A percentile compares a stretch with the other conserved stretches of the same genome.
phyloP scores from a whole-genome alignment of 371 early-diverging fungal species.

The Actinomortierella ambigua region DNA sequence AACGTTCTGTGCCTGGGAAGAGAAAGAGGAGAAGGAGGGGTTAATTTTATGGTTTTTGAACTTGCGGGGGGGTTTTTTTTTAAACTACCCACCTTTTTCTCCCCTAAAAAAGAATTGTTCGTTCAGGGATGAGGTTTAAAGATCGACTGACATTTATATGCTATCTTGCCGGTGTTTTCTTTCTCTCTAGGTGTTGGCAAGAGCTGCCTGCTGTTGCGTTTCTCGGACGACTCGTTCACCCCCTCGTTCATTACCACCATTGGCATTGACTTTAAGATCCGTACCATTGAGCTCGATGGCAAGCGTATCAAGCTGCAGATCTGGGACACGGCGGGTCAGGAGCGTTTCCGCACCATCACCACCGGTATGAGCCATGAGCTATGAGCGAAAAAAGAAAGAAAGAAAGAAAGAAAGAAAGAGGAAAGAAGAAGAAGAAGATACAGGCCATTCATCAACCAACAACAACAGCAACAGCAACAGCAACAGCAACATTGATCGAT shows the following conservation, averaged over 20 bases:
- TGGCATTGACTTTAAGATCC: constrained; percentile 99
- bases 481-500: too few relatives aligned
- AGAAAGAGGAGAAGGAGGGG: too few relatives aligned
- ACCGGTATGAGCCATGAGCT: constrained; percentile 60
- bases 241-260: constrained; percentile 98
- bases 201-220: constrained; percentile 96
- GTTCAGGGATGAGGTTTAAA: background rate
- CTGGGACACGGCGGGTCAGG: constrained; percentile 99
- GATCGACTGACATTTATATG: background rate
- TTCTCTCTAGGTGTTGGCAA: constrained; percentile 89
- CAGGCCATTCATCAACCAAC: too few relatives aligned
- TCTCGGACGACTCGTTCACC: constrained; percentile 98
- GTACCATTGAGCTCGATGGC: constrained; percentile 98
- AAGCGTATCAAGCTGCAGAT: constrained; percentile 99
- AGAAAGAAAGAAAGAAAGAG: too few relatives aligned
- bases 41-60: too few relatives aligned
- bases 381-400: too few relatives aligned
- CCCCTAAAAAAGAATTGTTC: background rate
- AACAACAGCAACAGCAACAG: too few relatives aligned
- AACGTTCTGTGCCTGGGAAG: too few relatives aligned
- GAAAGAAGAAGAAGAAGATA: too few relatives aligned
- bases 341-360: constrained; percentile 99
- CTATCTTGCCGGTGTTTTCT: background rate
- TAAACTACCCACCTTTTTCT: too few relatives aligned
- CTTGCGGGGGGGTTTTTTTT: too few relatives aligned